Conservation (phyloP, 805 yeast species). For the Limtongia smithiae region DNA sequence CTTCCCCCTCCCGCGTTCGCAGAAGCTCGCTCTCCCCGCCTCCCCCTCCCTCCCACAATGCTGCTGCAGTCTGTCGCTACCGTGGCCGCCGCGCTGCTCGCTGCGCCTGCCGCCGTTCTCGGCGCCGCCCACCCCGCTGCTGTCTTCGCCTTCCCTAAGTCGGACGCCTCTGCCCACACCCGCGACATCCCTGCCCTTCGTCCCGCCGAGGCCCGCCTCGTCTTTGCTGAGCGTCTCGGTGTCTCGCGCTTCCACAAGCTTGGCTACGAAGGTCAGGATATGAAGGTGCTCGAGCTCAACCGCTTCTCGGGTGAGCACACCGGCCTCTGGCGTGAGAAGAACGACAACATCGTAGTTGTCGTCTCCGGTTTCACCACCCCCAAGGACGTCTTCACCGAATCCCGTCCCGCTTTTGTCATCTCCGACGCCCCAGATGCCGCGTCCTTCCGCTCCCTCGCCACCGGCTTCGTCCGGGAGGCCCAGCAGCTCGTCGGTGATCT, state of each 20-base stretch:
- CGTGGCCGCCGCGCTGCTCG: slow-evolving; percentile 24
- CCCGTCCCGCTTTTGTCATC: slow-evolving; percentile 27
- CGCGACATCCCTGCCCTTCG: slow-evolving; percentile 27
- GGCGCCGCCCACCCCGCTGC: slow-evolving; percentile 28
- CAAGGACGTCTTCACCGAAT: slow-evolving; percentile 27
- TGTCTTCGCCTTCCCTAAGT: slow-evolving; percentile 29
- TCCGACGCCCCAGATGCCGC: slow-evolving; percentile 27
- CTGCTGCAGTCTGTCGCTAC: slow-evolving; percentile 24
- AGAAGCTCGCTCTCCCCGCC: not conserved
- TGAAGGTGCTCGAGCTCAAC: slow-evolving; percentile 29
- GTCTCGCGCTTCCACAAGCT: slow-evolving; percentile 31
- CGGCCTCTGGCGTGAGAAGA: slow-evolving; percentile 27
- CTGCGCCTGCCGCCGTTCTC: slow-evolving; percentile 20
- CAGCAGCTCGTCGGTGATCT: slow-evolving; percentile 30
- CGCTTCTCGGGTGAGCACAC: slow-evolving; percentile 28
- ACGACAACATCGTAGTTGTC: slow-evolving; percentile 27
- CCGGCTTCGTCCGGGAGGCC: slow-evolving; percentile 25
- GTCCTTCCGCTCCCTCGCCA: slow-evolving; percentile 26
- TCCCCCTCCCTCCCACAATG: slow-evolving; percentile 12
- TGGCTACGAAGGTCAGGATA: slow-evolving; percentile 29
- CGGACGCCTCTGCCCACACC: slow-evolving; percentile 12
- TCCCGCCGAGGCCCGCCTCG: slow-evolving; percentile 65
- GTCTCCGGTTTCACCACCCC: slow-evolving; percentile 25
- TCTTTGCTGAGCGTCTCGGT: slow-evolving; percentile 45
- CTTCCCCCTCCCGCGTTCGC: not conserved